phyloP scores from a whole-genome alignment of 495 filamentous ascomycete genomes.

The Cudoniella acicularis region DNA sequence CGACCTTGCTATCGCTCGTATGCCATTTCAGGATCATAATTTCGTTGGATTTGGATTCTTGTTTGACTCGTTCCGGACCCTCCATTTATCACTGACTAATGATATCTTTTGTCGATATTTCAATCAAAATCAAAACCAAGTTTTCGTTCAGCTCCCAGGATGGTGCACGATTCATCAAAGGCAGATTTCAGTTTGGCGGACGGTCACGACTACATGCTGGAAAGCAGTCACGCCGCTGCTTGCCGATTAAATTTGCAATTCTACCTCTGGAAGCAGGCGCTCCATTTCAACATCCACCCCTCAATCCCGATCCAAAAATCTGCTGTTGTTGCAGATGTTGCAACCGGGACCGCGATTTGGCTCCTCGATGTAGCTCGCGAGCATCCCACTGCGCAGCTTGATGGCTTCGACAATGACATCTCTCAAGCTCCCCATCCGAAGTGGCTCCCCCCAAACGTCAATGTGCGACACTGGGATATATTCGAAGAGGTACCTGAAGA shows the following conservation, averaged over 20 bases:
- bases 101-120: too few species aligned
- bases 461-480: background rate
- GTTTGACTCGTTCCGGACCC: too few species aligned
- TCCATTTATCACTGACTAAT: too few species aligned
- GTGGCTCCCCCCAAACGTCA: background rate
- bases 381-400: background rate
- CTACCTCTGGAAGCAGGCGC: background rate
- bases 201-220: background rate
- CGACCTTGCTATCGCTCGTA: too few species aligned
- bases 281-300: background rate
- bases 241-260: background rate
- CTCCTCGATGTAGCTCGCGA: background rate
- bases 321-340: background rate
- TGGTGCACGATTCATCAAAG: background rate
- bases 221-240: background rate
- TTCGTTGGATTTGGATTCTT: too few species aligned
- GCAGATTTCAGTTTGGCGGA: background rate
- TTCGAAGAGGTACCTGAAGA: background rate
- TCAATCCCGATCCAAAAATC: background rate
- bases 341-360: background rate
- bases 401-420: background rate
- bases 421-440: background rate
- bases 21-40: too few species aligned
- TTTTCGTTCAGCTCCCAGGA: too few species aligned
- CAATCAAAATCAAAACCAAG: too few species aligned